Conservation (phyloP, 371 early-diverging fungal genomes). For the Rhizopus sp. region DNA sequence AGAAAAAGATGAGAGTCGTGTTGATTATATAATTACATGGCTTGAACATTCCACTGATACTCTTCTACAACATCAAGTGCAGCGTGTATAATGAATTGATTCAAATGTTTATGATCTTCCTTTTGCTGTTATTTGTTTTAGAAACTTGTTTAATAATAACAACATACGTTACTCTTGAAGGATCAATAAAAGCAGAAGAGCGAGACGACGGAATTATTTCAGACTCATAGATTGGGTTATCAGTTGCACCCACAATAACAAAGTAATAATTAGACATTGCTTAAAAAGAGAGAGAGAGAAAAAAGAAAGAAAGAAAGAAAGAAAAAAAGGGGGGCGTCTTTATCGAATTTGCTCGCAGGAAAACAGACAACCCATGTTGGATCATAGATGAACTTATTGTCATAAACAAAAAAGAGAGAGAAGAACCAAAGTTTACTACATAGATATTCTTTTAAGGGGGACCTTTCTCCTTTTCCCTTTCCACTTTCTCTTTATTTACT, state of each 20-base stretch:
- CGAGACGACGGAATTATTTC: conserved; percentile 72
- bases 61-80: conserved; percentile 96
- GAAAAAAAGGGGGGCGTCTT: background rate
- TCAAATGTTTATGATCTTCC: conserved; percentile 88
- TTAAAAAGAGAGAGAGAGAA: too few relatives aligned
- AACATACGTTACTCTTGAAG: conserved; percentile 34
- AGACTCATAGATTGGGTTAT: conserved; percentile 93
- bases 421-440: too few relatives aligned
- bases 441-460: too few relatives aligned
- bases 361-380: too few relatives aligned
- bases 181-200: conserved; percentile 34
- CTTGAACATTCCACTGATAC: conserved; percentile 80
- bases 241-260: conserved; percentile 91
- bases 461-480: too few relatives aligned
- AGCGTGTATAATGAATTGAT: conserved; percentile 95
- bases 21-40: conserved; percentile 62
- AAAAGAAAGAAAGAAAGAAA: background rate
- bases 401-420: too few relatives aligned
- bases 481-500: too few relatives aligned
- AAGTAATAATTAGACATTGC: conserved; percentile 80
- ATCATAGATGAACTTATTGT: too few relatives aligned
- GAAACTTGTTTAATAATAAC: background rate
- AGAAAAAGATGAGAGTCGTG: background rate
- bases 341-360: background rate
- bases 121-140: conserved; percentile 35